A percentile compares a stretch with the other conserved stretches of the same genome.
Conservation (phyloP, 108 stramenopile genomes). For the Stephanodiscus minutulus region DNA sequence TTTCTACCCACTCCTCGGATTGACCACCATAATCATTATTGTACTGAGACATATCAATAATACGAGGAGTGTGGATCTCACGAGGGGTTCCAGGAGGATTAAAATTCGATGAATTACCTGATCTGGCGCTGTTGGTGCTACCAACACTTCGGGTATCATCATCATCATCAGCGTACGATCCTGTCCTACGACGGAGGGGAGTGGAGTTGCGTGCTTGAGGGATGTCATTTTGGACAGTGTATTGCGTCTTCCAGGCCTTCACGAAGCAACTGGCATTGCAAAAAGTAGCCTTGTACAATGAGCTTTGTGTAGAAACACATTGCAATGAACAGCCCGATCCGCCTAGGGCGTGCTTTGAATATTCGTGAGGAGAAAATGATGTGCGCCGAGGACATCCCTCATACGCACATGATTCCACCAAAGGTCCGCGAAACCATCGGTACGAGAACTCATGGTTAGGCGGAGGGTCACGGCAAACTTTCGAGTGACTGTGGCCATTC, state of each 20-base stretch:
- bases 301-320: constrained; percentile 82
- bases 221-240: constrained; percentile 64
- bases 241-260: constrained; percentile 89
- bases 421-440: constrained; percentile 85
- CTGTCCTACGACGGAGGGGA: constrained; percentile 25
- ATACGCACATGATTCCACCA: constrained; percentile 76
- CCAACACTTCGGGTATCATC: constrained; percentile 48
- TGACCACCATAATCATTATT: constrained; percentile 45
- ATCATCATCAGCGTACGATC: constrained; percentile 43
- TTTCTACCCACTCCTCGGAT: constrained; percentile 76
- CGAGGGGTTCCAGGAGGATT: constrained; percentile 60
- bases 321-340: constrained; percentile 79
- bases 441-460: constrained; percentile 84
- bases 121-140: constrained; percentile 24
- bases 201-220: constrained; percentile 32
- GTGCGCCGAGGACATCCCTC: constrained; percentile 83
- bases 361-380: constrained; percentile 89
- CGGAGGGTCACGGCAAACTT: constrained; percentile 81
- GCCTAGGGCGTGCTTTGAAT: constrained; percentile 83
- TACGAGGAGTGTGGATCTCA: constrained; percentile 56
- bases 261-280: constrained; percentile 89
- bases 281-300: constrained; percentile 80
- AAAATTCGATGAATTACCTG: constrained; percentile 29
- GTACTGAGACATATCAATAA: constrained; percentile 31
- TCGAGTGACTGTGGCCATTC: constrained; percentile 56